Evolutionary conservation across 257 asterid species (phyloP).

Genomic region (Solanum commersonii): DNA sequence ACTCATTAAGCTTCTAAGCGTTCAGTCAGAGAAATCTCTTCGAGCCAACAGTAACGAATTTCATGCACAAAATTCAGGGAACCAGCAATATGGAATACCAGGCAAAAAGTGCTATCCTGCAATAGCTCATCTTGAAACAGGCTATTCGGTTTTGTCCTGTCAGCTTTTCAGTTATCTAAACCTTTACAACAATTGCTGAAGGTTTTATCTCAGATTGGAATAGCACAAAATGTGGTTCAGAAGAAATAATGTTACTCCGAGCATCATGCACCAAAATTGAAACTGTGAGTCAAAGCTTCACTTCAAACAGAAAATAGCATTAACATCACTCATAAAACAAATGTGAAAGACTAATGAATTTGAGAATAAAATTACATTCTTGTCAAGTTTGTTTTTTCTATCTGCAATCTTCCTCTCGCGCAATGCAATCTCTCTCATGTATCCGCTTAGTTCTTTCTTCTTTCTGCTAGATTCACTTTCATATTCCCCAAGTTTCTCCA

Average conservation of each 20-base stretch:
- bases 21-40: not conserved
- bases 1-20: not conserved
- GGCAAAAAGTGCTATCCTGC: not conserved
- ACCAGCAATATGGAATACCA: not conserved
- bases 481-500: slow-evolving; percentile 64
- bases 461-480: slow-evolving; percentile 62
- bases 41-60: not conserved
- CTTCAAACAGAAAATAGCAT: not conserved
- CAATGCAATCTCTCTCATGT: slow-evolving; percentile 64
- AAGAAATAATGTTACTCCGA: not conserved
- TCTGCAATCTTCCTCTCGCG: slow-evolving; percentile 69
- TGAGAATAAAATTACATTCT: slow-evolving; percentile 35
- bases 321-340: not conserved
- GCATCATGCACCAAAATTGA: not conserved
- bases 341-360: not conserved
- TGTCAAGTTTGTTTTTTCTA: slow-evolving; percentile 69
- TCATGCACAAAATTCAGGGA: not conserved
- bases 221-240: not conserved
- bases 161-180: not conserved
- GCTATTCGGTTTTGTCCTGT: not conserved
- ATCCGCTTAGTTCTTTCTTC: slow-evolving; percentile 71
- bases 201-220: not conserved
- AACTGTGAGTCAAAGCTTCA: not conserved
- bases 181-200: not conserved
- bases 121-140: not conserved